These are phyloP conservation scores for grape (Vitis vinifera) DNA, from an alignment of 164 flowering plant species.

Conservation along the genomic window ASM3070453v1 NC_081816.1:20815001-20815500, in stretches of 20 bases:
- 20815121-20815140: background rate
- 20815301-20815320: slow-evolving; percentile 21
- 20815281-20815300: slow-evolving; percentile 17
- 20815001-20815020: slow-evolving; percentile 12
- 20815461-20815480: slow-evolving; percentile 29
- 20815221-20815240: slow-evolving; percentile 18
- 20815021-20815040: slow-evolving; percentile 27
- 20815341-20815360: slow-evolving; percentile 24
- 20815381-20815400: slow-evolving; percentile 22
- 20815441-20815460: slow-evolving; percentile 32
- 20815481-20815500: slow-evolving; percentile 25
- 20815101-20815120: background rate
- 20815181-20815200: slow-evolving; percentile 15
- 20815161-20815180: slow-evolving; percentile 6
- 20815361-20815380: slow-evolving; percentile 25
- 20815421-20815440: slow-evolving; percentile 39
- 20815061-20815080: slow-evolving; percentile 29
- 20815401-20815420: slow-evolving; percentile 27
- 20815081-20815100: slow-evolving; percentile 9
- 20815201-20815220: slow-evolving; percentile 9
- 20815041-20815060: slow-evolving; percentile 25
- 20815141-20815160: background rate
- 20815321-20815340: slow-evolving; percentile 21
- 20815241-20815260: slow-evolving; percentile 25
- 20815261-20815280: slow-evolving; percentile 17